A percentile compares a stretch with the other conserved stretches of the same genome.
Conservation (phyloP, 2,329 filamentous ascomycete genomes). For the Aspergillus sp. region DNA sequence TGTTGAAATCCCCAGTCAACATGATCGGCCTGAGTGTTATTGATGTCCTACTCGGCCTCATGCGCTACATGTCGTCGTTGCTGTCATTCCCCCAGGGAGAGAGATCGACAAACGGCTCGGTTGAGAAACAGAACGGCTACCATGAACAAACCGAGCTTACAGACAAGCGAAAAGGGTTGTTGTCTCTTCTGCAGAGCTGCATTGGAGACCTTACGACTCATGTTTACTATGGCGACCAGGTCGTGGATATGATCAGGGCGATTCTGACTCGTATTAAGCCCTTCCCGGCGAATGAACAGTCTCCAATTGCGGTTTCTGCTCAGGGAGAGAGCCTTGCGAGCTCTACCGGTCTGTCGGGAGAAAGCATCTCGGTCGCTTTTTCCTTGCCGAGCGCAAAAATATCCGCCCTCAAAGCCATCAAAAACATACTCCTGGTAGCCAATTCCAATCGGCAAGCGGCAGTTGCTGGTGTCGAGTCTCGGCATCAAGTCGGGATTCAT, state of each 20-base stretch:
- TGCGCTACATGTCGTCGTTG: constrained; percentile 77
- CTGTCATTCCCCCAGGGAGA: constrained; percentile 61
- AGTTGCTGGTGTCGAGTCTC: constrained; percentile 63
- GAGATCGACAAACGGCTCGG: constrained; percentile 27
- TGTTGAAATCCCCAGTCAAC: constrained; percentile 85
- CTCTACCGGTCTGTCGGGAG: constrained; percentile 41
- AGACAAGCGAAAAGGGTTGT: constrained; percentile 60
- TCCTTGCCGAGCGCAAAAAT: constrained; percentile 60
- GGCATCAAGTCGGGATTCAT: constrained; percentile 73
- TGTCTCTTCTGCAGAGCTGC: constrained; percentile 72
- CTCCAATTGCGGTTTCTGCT: constrained; percentile 48
- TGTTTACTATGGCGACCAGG: constrained; percentile 95
- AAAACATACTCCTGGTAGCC: constrained; percentile 77
- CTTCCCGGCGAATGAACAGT: constrained; percentile 43
- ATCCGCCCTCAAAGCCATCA: constrained; percentile 74
- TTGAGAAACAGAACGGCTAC: constrained; percentile 19
- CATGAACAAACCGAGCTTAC: constrained; percentile 38
- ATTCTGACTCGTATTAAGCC: constrained; percentile 79
- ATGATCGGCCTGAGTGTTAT: constrained; percentile 95
- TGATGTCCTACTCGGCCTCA: constrained; percentile 82
- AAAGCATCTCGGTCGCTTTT: constrained; percentile 48
- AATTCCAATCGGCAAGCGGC: constrained; percentile 64
- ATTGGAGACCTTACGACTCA: constrained; percentile 92
- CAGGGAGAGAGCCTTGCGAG: constrained; percentile 48
- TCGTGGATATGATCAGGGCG: constrained; percentile 86